These are phyloP conservation scores for Debaryomyces castellii DNA, from an alignment of 805 yeast genomes.

Conservation along the genomic window DNA sequence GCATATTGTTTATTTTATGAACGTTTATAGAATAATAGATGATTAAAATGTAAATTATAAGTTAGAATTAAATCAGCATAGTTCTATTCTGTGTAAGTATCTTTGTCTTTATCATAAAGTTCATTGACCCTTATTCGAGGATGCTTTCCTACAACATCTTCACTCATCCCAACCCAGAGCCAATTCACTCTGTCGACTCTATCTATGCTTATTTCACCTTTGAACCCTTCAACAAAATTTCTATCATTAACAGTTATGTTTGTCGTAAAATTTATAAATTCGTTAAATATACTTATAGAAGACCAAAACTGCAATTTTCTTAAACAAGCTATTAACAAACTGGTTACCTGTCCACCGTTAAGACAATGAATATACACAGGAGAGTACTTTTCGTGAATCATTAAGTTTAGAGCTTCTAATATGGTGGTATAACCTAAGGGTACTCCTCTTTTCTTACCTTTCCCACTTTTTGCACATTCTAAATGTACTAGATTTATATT, in stretches of 20 bases:
- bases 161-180: conserved; percentile 67
- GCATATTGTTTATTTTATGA: conserved; percentile 84
- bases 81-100: not conserved
- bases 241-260: conserved; percentile 82
- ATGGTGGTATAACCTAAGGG: conserved; percentile 72
- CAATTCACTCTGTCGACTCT: conserved; percentile 50
- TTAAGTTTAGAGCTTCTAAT: conserved; percentile 54
- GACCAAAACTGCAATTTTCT: conserved; percentile 87
- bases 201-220: conserved; percentile 57
- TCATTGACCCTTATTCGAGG: conserved; percentile 46
- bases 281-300: conserved; percentile 80
- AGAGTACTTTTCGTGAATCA: conserved; percentile 56
- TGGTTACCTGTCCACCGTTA: conserved; percentile 86
- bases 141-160: conserved; percentile 56
- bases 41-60: not conserved
- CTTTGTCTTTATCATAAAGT: not conserved
- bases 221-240: conserved; percentile 76
- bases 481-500: conserved; percentile 68
- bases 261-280: conserved; percentile 74
- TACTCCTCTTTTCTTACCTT: conserved; percentile 79
- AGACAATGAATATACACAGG: conserved; percentile 85
- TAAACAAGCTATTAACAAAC: conserved; percentile 81
- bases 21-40: conserved; percentile 30
- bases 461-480: conserved; percentile 64
- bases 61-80: not conserved